Evolutionary conservation across 192 early-diverging fungal species (phyloP).

Genomic region (Coemansia sp.): DNA sequence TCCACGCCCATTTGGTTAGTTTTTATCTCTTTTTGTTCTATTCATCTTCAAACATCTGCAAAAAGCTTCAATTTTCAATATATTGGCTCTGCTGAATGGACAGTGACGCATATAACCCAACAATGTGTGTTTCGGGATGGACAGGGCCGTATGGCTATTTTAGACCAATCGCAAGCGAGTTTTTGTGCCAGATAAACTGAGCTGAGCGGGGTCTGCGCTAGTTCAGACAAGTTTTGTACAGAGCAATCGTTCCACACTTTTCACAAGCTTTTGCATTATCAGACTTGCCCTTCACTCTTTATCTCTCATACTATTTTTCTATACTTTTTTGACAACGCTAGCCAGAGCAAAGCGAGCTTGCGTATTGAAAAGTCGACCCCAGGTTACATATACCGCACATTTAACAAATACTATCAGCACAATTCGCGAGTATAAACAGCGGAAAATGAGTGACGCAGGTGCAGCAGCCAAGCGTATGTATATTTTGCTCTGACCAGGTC

Average conservation of each 20-base stretch:
- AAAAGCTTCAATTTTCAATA: too few species aligned
- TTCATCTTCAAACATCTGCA: background rate
- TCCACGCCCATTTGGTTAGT: background rate
- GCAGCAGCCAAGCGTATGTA: conserved; percentile 2
- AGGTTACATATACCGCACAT: too few species aligned
- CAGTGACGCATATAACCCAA: too few species aligned
- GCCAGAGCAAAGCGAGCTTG: background rate
- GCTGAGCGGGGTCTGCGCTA: too few species aligned
- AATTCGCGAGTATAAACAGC: background rate
- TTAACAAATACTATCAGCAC: too few species aligned
- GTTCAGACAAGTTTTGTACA: background rate
- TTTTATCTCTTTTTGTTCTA: background rate
- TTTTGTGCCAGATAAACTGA: background rate
- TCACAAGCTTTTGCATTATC: background rate
- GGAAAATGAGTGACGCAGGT: conserved; percentile 3
- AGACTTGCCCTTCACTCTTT: background rate
- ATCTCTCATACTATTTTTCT: conserved; percentile 2
- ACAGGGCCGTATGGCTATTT: background rate
- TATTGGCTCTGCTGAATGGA: too few species aligned
- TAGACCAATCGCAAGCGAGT: background rate
- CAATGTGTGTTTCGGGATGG: too few species aligned
- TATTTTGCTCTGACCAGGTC: background rate
- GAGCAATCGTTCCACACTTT: conserved; percentile 1
- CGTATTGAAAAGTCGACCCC: too few species aligned
- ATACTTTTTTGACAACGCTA: background rate